Base-by-base conservation (phyloP, 257 asterid species). In the Cynanchum wilfordii region DNA sequence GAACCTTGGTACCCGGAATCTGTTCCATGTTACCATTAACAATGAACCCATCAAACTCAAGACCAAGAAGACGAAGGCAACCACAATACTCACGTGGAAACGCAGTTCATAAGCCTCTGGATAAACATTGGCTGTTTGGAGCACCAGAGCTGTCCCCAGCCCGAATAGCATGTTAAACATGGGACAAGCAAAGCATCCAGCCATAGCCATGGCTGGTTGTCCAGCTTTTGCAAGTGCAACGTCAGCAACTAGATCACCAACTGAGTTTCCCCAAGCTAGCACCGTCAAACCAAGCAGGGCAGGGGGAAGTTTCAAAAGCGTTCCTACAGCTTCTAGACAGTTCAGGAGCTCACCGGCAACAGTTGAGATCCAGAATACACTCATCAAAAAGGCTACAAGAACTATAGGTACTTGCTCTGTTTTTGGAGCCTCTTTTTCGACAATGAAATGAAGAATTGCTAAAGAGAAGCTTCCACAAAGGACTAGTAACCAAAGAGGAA, bases 201-300 rank as follows among this genome's bases (percentile, higher is more conserved):
- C 99, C 99, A 95, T 92, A 33, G 98, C 99, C 99, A 95, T 92
- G 8, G 99, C 99, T 0, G 99, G 99, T 67, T 91, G 98, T 38
- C 98, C 98, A 0, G 99, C 97, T 82, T 84, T 91, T 24, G 98
- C 97, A 2, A 95, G 94, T 2, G 97, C 95, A 66, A 95, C 97
- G 12, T 95, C 99, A 75, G 99, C 99, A 52, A 92, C 97, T 20
- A 95, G 96, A 78, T 95, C 98, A 38, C 99, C 99, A 0, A 92
- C 81, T 10, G 99, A 95, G 67, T 95, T 95, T 4, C 99, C 99
- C 99, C 98, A 95, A 11, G 99, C 98, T 20, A 95, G 96, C 7
- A 95, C 97, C 0, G 99, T 95, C 66, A 95, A 62, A 29, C 98
- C 98, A 52, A 95, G 97, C 77, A 95, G 88, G 72, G 99, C 79